These are phyloP conservation scores for Mytilinidion resinicola DNA, from an alignment of 495 filamentous ascomycete species.

Conservation along the genomic window DNA sequence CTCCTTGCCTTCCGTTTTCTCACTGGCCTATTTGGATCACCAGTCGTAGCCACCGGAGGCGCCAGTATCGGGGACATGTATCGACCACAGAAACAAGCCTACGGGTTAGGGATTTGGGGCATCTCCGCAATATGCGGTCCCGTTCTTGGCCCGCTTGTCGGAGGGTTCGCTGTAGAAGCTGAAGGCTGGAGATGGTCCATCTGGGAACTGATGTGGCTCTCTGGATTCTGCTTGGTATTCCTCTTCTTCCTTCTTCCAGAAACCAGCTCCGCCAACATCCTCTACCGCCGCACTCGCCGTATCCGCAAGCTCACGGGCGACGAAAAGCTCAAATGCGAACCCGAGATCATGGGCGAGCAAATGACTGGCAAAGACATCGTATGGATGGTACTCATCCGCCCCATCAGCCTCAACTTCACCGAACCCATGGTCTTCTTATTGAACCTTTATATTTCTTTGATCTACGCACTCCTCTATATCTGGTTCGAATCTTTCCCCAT, in stretches of 20 bases:
- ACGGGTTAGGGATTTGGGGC: conserved; percentile 35
- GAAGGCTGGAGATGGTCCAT: conserved; percentile 38
- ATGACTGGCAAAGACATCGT: conserved; percentile 36
- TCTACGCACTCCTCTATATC: conserved; percentile 51
- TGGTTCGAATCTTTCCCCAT: conserved; percentile 55
- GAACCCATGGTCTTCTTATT: conserved; percentile 49
- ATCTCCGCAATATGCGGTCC: conserved; percentile 38
- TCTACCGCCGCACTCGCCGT: conserved; percentile 34
- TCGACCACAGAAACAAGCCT: conserved; percentile 32
- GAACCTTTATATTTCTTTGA: conserved; percentile 49
- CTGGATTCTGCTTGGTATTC: conserved; percentile 36
- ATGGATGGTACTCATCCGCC: conserved; percentile 36
- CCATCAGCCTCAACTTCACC: conserved; percentile 37
- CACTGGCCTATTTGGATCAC: conserved; percentile 48
- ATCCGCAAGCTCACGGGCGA: conserved; percentile 36
- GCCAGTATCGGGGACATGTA: conserved; percentile 46
- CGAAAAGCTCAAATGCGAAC: conserved; percentile 32
- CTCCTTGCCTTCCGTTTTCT: conserved; percentile 51
- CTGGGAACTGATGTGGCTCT: conserved; percentile 39
- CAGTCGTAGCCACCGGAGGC: conserved; percentile 47
- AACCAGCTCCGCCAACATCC: conserved; percentile 37
- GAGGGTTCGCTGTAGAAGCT: conserved; percentile 37
- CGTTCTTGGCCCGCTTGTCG: conserved; percentile 42
- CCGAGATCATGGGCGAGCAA: conserved; percentile 32
- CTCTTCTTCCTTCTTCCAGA: conserved; percentile 39